Conservation (phyloP, 306 rosid genomes). For the Quercus glauca region DNA sequence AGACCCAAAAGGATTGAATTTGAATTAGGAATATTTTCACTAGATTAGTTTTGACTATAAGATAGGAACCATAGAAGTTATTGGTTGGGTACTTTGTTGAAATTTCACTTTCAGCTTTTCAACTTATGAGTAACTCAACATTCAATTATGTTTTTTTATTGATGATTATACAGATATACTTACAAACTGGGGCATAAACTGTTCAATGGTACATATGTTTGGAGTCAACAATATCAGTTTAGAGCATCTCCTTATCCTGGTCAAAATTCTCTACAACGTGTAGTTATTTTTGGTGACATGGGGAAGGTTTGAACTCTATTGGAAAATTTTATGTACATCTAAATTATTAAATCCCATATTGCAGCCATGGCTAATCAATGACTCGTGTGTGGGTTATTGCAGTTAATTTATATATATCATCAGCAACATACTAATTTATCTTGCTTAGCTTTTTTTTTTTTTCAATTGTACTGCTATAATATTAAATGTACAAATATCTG, state of each 20-base stretch:
- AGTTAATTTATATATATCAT: neutral
- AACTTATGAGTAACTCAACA: neutral
- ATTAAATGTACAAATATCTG: neutral
- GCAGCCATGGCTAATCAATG: neutral
- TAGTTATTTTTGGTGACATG: constrained; percentile 93
- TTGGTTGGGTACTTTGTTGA: neutral
- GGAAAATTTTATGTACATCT: neutral
- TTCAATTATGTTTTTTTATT: neutral
- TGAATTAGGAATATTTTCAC: neutral
- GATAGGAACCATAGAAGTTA: neutral
- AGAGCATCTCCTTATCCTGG: constrained; percentile 94
- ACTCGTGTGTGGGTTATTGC: neutral
- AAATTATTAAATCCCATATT: neutral
- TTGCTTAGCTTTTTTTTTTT: neutral
- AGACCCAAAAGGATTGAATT: neutral
- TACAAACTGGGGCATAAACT: constrained; percentile 82
- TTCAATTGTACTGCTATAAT: too few relatives aligned
- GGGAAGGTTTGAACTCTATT: constrained; percentile 70
- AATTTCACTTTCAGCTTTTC: neutral
- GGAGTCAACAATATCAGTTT: constrained; percentile 74
- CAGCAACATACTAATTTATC: neutral
- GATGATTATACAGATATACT: constrained; percentile 45
- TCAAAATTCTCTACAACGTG: constrained; percentile 81
- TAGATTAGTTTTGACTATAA: neutral
- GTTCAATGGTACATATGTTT: constrained; percentile 53